Evolutionary conservation across 805 yeast genomes (phyloP).

Genomic region (Lipomyces spencermartinsiae): DNA sequence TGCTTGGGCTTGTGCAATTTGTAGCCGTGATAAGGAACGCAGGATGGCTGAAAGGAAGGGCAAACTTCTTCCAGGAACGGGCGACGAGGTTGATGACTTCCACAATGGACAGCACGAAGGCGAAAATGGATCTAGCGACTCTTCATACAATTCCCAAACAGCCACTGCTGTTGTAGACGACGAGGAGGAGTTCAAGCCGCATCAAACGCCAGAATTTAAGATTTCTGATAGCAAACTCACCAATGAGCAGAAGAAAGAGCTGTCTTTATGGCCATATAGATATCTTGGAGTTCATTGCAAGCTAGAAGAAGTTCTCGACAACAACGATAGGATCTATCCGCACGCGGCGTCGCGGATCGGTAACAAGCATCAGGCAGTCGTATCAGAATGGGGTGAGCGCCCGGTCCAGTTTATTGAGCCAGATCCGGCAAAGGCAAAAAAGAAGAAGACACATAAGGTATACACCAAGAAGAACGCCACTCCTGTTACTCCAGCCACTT

Average conservation of each 20-base stretch:
- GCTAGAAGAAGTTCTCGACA: slow-evolving; percentile 76
- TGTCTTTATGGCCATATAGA: slow-evolving; percentile 69
- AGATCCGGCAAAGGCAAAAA: slow-evolving; percentile 41
- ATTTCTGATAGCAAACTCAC: slow-evolving; percentile 38
- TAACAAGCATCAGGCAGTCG: slow-evolving; percentile 65
- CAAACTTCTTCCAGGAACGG: slow-evolving; percentile 27
- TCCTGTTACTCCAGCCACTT: not conserved
- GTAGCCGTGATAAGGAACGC: slow-evolving; percentile 67
- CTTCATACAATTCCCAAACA: not conserved
- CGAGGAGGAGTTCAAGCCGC: slow-evolving; percentile 19
- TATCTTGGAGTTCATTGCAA: slow-evolving; percentile 78
- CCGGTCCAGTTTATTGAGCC: slow-evolving; percentile 59
- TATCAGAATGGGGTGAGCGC: slow-evolving; percentile 69
- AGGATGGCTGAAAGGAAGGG: slow-evolving; percentile 50
- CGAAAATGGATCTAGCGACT: slow-evolving; percentile 8
- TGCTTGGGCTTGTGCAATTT: slow-evolving; percentile 86
- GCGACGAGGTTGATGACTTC: slow-evolving; percentile 18
- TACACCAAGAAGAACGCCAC: slow-evolving; percentile 13
- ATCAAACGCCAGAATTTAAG: slow-evolving; percentile 41
- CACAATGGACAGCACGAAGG: slow-evolving; percentile 8
- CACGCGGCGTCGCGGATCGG: slow-evolving; percentile 81
- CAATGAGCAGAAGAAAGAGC: slow-evolving; percentile 43
- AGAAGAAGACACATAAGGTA: slow-evolving; percentile 41
- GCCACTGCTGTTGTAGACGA: slow-evolving; percentile 16
- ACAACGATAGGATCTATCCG: slow-evolving; percentile 80